These are phyloP conservation scores for Monascus purpureus DNA, from an alignment of 495 filamentous ascomycete genomes.

Conservation along the genomic window DNA sequence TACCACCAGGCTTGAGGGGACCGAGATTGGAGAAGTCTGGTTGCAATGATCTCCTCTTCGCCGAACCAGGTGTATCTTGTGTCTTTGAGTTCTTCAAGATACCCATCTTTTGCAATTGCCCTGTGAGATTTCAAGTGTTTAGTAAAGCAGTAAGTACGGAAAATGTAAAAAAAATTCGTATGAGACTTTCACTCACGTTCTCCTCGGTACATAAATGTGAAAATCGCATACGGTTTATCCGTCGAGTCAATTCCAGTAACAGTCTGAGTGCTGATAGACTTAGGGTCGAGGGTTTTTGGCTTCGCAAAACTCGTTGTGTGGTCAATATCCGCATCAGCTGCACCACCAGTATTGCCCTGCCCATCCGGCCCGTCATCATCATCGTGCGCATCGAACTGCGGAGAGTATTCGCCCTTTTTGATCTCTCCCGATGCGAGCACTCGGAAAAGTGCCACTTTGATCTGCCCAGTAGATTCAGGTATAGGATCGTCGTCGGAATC, in stretches of 20 bases:
- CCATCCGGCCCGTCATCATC: constrained; percentile 58
- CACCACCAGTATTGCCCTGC: constrained; percentile 26
- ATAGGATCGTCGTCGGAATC: constrained; percentile 81
- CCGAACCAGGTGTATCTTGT: constrained; percentile 37
- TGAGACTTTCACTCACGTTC: constrained; percentile 68
- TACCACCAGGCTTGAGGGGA: constrained; percentile 66
- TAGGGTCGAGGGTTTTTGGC: constrained; percentile 91
- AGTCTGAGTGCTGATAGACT: constrained; percentile 94
- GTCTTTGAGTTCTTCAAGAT: constrained; percentile 52
- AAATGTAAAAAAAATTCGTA: background rate
- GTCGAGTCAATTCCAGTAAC: constrained; percentile 96
- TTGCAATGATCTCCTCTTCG: constrained; percentile 63
- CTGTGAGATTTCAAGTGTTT: constrained; percentile 29
- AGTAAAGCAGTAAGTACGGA: background rate
- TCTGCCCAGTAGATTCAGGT: constrained; percentile 91
- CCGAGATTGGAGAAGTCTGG: constrained; percentile 74
- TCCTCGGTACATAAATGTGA: constrained; percentile 96
- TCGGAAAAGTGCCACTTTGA: constrained; percentile 93
- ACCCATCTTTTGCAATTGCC: constrained; percentile 90
- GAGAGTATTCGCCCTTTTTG: constrained; percentile 92
- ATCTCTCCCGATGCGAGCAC: constrained; percentile 94
- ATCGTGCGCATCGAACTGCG: constrained; percentile 94
- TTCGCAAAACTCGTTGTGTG: constrained; percentile 98
- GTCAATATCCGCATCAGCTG: constrained; percentile 65
- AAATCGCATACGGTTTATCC: constrained; percentile 89